Base-by-base conservation (phyloP, 352 stramenopile genomes). In the Phytophthora uliginosa region DNA sequence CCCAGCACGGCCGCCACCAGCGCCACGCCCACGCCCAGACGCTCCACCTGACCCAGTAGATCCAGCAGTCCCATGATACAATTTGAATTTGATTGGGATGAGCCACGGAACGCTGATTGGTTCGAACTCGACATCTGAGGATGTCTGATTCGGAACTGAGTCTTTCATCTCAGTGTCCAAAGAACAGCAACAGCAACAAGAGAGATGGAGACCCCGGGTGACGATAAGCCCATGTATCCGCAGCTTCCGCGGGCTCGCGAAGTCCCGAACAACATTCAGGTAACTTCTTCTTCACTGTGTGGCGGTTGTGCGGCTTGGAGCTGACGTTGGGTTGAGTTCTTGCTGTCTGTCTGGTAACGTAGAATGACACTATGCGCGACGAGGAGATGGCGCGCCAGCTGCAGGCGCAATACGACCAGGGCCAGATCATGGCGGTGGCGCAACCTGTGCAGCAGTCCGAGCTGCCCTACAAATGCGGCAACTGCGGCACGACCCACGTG, bases 381-480 rank as follows among this genome's bases (percentile, higher is more conserved):
- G 82, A 89, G 60, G 74, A 83, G 56, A 52, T 92, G 56, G 87
- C 87, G 17, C 77, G 79, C 17, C 66, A 81, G 68, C 71, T 94
- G 38, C 87, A 94, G 63, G 58, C 60, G 20, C 73, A 92, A 56
- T 85, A 83, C 61, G 69, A 92, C 72, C 74, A 79, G 52, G 69
- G 74, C 17, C 34, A 70, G 57, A 34, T 60, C 20, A 62, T 78
- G 55, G 79, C 83, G 17, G 18, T 91, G 15, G 85, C 85, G 20
- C 74, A 85, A 52, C 66, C 81, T 28, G 71, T 84, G 28, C 48
- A 60, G 8, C 81, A 79, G 13, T 50, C 50, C 7, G 74, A 89
- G 38, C 57, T 85, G 56, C 87, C 84, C 22, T 90, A 82, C 73
- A 91, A 87, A 61, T 94, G 87, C 61, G 86, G 87, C 47, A 76